Evolutionary conservation across 2,329 filamentous ascomycete species (phyloP), one percentile per base, ranked within the genome.

Genomic region (Neofusicoccum ribis): DNA sequence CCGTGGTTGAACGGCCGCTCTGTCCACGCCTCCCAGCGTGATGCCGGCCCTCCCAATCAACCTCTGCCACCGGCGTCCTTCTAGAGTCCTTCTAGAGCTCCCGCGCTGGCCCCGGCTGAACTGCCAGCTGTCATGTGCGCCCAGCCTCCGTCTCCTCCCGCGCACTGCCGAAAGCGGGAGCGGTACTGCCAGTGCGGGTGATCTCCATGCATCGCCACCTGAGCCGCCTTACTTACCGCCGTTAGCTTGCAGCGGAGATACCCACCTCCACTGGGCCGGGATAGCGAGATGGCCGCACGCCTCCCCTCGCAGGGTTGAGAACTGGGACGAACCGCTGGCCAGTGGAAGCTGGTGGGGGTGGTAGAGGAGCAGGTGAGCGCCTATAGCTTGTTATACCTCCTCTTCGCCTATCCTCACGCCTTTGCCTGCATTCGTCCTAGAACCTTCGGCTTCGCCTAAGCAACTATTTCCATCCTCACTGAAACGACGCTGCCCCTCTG

Each of bases 11-110:
- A 46, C 23, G 44, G 14, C 23, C 37, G 14, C n/a, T 36, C 31
- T 15, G 17, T n/a, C 11, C 9, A 5, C n/a, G 15, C 23, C n/a
- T 23, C 31, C 56, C 31, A 47, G 56, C 56, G n/a, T 36, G 56
- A 47, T 60, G 56, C 56, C 37, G 47, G 56, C 43, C 37, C 31
- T 20, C 15, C 15, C 27, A 60, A 60, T 60, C 43, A 60, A 60
- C 56, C 43, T 47, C 56, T 47, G 41, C 56, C 56, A n/a, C 56
- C 56, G 56, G 56, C 43, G 56, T 47, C 56, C 44, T 60, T 60
- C 43, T 47, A 60, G 56, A 47, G 56, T 15, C 41, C n/a, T 60
- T 60, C 43, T 37, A 60, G 56, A 60, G 41, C 54, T 41, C 39
- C 51, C 51, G 51, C 34, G 7, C 49, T 31, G 49, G 14, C 46